These are phyloP conservation scores for Massarina eburnea DNA, from an alignment of 2,329 filamentous ascomycete species.

Conservation along the genomic window DNA sequence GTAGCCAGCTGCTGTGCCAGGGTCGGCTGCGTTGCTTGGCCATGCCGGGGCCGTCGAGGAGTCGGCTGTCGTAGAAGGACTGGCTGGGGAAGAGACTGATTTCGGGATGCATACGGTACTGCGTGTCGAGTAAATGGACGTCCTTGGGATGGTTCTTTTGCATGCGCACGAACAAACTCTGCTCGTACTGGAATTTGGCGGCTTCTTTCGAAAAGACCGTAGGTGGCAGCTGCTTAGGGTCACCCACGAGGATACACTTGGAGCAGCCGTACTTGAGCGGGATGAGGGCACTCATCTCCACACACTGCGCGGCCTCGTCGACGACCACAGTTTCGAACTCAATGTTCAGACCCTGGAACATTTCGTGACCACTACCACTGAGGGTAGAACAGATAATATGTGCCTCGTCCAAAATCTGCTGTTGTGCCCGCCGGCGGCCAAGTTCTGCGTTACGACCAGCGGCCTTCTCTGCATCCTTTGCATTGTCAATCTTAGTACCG, in stretches of 20 bases:
- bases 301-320: conserved; percentile 96
- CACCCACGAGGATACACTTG: conserved; percentile 95
- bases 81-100: conserved; percentile 89
- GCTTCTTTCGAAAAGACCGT: conserved; percentile 95
- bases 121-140: conserved; percentile 92
- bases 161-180: conserved; percentile 98
- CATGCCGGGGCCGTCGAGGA: conserved; percentile 87
- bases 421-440: conserved; percentile 79
- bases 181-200: conserved; percentile 90
- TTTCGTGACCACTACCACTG: conserved; percentile 93
- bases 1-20: conserved; percentile 80
- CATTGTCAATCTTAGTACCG: conserved; percentile 80
- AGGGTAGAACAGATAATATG: conserved; percentile 95
- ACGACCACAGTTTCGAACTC: conserved; percentile 99
- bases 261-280: conserved; percentile 96
- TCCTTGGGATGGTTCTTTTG: conserved; percentile 86
- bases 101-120: conserved; percentile 98
- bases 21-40: conserved; percentile 70
- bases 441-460: conserved; percentile 83
- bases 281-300: conserved; percentile 93
- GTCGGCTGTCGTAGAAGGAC: conserved; percentile 87
- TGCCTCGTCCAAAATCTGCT: conserved; percentile 85
- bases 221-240: conserved; percentile 94
- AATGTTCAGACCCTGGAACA: conserved; percentile 91
- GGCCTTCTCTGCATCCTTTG: conserved; percentile 82